Percentiles rank a stretch among this genome's conserved stretches.
Conservation (phyloP, 257 asterid species). For the Salvia miltiorrhiza region DNA sequence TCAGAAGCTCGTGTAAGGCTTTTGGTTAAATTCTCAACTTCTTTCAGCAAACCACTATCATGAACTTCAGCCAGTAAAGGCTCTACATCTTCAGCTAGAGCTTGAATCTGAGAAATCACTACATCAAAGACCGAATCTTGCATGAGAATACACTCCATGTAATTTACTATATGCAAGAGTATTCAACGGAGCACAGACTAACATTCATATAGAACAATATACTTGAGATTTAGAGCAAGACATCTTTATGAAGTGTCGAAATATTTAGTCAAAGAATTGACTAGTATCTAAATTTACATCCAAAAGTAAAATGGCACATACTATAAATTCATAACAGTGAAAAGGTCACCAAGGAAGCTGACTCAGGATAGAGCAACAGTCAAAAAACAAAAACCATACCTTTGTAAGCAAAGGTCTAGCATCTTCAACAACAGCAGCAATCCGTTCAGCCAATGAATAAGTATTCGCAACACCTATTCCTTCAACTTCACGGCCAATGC, state of each 20-base stretch:
- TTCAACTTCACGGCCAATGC: conserved; percentile 93
- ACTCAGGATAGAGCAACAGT: neutral
- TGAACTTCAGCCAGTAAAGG: conserved; percentile 86
- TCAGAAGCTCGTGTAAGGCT: conserved; percentile 89
- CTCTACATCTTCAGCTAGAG: conserved; percentile 89
- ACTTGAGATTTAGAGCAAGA: neutral
- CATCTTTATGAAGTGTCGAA: neutral
- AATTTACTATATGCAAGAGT: neutral
- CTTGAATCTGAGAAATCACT: conserved; percentile 86
- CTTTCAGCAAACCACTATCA: conserved; percentile 85
- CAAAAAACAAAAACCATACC: conserved; percentile 48
- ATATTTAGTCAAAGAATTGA: neutral
- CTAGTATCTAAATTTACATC: neutral
- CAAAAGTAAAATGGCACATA: neutral
- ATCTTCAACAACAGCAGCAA: conserved; percentile 73
- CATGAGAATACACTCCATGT: conserved; percentile 45
- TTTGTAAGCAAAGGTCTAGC: conserved; percentile 79
- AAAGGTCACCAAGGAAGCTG: neutral
- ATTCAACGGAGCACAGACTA: neutral
- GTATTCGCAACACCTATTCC: conserved; percentile 75
- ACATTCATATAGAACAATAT: neutral
- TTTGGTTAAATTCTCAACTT: conserved; percentile 80
- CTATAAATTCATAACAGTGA: neutral
- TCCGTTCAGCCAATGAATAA: conserved; percentile 69
- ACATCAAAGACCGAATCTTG: conserved; percentile 56